Conservation (phyloP, 441 rosid genomes). For the Gossypium laxum region DNA sequence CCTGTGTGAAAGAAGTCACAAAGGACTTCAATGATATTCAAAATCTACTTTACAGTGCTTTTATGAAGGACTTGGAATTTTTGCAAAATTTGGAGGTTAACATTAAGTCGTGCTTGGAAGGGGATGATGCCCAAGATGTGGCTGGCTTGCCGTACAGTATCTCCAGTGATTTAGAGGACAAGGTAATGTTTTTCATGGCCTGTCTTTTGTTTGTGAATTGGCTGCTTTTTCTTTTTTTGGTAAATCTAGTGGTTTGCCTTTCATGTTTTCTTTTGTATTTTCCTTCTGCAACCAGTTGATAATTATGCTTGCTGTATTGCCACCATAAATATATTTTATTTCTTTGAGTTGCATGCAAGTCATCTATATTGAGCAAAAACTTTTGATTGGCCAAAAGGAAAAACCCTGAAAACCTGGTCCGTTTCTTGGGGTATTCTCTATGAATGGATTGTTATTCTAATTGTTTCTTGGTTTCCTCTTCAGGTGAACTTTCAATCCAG, state of each 20-base stretch:
- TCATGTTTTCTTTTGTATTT: neutral
- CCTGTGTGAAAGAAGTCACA: constrained; percentile 42
- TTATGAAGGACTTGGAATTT: constrained; percentile 51
- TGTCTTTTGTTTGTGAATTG: neutral
- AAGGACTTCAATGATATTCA: constrained; percentile 39
- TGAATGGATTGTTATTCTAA: constrained; percentile 1
- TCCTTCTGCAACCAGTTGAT: neutral
- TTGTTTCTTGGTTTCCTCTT: constrained; percentile 18
- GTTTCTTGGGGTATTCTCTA: neutral
- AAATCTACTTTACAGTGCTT: constrained; percentile 36
- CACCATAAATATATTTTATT: neutral
- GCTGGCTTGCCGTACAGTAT: constrained; percentile 29
- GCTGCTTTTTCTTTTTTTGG: neutral
- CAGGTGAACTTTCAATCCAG: constrained; percentile 39
- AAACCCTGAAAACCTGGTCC: neutral
- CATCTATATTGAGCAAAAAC: neutral
- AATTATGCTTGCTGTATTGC: neutral
- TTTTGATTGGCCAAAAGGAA: neutral
- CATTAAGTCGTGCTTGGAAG: constrained; percentile 42
- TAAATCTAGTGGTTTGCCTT: neutral
- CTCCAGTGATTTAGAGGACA: constrained; percentile 26
- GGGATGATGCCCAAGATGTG: constrained; percentile 26
- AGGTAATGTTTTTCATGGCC: constrained; percentile 32
- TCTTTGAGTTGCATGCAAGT: neutral
- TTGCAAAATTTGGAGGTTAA: constrained; percentile 54